These are phyloP conservation scores for Hortaea sp. DNA, from an alignment of 2,329 filamentous ascomycete species.

Conservation along the genomic window DNA sequence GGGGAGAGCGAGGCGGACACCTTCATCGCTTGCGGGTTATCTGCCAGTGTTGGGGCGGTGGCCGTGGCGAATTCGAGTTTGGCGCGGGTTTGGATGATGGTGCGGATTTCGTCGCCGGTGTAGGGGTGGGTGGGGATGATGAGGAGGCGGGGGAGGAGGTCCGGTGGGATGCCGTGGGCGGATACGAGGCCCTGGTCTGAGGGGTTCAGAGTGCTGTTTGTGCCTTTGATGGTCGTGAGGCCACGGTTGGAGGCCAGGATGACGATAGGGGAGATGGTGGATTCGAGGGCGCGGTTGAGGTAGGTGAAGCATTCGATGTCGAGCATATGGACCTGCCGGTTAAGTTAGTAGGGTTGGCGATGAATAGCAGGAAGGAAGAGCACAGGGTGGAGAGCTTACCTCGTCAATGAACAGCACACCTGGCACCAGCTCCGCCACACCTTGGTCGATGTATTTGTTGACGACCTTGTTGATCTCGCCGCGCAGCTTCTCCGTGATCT, in stretches of 20 bases:
- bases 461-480: conserved; percentile 98
- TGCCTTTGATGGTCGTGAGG: conserved; percentile 84
- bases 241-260: conserved; percentile 96
- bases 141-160: conserved; percentile 85
- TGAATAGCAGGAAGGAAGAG: not conserved
- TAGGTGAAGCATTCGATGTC: conserved; percentile 99
- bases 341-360: conserved; percentile 1
- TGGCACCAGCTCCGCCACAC: conserved; percentile 93
- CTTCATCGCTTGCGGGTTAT: conserved; percentile 42
- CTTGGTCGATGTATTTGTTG: conserved; percentile 97
- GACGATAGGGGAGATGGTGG: conserved; percentile 87
- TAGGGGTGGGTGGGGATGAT: conserved; percentile 94
- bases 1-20: conserved; percentile 73
- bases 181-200: conserved; percentile 59
- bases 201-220: conserved; percentile 30
- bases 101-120: conserved; percentile 77
- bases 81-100: conserved; percentile 77
- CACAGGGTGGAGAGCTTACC: conserved; percentile 40
- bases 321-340: conserved; percentile 87
- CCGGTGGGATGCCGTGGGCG: conserved; percentile 86
- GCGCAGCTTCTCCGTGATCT: conserved; percentile 95
- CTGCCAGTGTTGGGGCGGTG: conserved; percentile 23
- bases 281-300: conserved; percentile 95
- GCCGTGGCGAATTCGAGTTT: conserved; percentile 27
- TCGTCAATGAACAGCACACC: conserved; percentile 98